These are phyloP conservation scores for Penicillium waksmanii DNA, from an alignment of 495 filamentous ascomycete genomes.

Conservation along the genomic window DNA sequence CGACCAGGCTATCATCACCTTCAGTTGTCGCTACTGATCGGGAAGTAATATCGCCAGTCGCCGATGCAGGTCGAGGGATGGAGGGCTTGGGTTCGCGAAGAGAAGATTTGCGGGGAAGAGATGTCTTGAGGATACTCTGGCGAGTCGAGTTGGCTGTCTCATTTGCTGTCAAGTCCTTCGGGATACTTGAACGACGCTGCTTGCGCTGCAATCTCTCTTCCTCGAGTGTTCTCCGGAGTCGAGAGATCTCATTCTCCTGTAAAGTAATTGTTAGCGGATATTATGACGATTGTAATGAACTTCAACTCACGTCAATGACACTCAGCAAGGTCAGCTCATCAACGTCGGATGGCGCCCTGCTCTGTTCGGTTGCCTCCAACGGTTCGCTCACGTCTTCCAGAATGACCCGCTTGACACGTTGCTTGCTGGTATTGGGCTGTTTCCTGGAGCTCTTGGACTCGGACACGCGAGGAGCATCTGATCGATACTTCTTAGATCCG, in stretches of 20 bases:
- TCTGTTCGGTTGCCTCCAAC: conserved; percentile 40
- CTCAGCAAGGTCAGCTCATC: conserved; percentile 51
- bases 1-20: conserved; percentile 35
- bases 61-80: conserved; percentile 42
- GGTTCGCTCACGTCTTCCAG: conserved; percentile 44
- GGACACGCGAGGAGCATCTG: conserved; percentile 21
- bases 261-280: conserved; percentile 7
- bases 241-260: conserved; percentile 50
- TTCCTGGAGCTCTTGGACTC: conserved; percentile 31
- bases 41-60: conserved; percentile 40
- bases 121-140: conserved; percentile 38
- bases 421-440: conserved; percentile 47
- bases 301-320: conserved; percentile 47
- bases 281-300: not conserved
- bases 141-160: conserved; percentile 44
- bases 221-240: conserved; percentile 53
- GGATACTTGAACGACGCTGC: conserved; percentile 39
- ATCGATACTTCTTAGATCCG: conserved; percentile 26
- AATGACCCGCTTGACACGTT: conserved; percentile 49
- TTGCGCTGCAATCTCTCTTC: conserved; percentile 53
- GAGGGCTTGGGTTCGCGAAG: conserved; percentile 42
- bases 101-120: conserved; percentile 50
- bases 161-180: conserved; percentile 34
- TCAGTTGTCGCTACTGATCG: conserved; percentile 33
- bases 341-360: conserved; percentile 33